Conservation (phyloP, 1,139 yeast genomes). For the Scheffersomyces quercinus region DNA sequence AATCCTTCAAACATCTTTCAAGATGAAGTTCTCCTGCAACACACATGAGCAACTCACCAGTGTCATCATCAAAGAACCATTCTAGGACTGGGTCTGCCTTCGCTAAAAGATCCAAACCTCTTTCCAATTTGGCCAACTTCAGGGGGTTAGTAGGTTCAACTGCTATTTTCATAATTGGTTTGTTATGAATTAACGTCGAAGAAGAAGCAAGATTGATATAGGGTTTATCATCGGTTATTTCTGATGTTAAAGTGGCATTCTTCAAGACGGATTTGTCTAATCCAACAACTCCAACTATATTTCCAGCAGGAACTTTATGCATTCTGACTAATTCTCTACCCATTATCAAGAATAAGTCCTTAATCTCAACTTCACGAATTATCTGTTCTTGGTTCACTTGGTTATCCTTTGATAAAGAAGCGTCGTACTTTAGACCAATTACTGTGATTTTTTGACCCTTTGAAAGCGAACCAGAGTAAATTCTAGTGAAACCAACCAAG, state of each 20-base stretch:
- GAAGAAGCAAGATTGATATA: conserved; percentile 71
- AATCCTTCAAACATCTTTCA: conserved; percentile 86
- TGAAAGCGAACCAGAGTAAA: conserved; percentile 79
- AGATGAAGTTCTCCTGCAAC: conserved; percentile 96
- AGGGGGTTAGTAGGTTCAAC: conserved; percentile 89
- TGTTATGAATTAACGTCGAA: conserved; percentile 57
- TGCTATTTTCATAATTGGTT: conserved; percentile 91
- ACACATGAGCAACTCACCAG: conserved; percentile 87
- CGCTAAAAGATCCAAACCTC: conserved; percentile 75
- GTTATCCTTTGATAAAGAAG: conserved; percentile 58
- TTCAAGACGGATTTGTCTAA: conserved; percentile 79
- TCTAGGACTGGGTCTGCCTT: conserved; percentile 94
- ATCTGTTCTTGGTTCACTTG: conserved; percentile 44
- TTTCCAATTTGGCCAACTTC: conserved; percentile 71
- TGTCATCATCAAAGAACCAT: conserved; percentile 74
- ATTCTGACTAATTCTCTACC: conserved; percentile 85
- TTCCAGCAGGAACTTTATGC: conserved; percentile 88
- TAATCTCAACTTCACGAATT: conserved; percentile 48
- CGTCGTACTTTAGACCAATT: conserved; percentile 86
- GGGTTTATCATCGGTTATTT: conserved; percentile 49
- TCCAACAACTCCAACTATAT: conserved; percentile 93
- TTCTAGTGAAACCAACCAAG: conserved; percentile 82
- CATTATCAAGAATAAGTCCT: conserved; percentile 81
- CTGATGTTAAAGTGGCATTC: conserved; percentile 74
- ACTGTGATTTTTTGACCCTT: conserved; percentile 76